phyloP scores from a whole-genome alignment of 2,329 filamentous ascomycete species.

The Colletotrichum australisinense region DNA sequence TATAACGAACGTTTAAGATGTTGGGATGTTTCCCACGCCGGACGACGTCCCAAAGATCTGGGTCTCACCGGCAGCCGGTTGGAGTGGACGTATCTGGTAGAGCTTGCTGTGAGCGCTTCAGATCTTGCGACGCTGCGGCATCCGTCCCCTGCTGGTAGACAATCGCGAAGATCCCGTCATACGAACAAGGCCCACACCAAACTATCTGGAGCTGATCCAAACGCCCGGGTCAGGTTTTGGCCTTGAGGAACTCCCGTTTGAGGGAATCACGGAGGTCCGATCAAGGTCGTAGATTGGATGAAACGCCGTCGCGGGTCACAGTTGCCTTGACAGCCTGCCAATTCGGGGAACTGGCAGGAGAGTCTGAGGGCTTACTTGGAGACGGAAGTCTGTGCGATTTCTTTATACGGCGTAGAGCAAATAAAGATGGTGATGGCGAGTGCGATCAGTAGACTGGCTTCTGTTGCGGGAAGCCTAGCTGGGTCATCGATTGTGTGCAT shows the following conservation, averaged over 20 bases:
- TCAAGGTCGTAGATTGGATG: conserved; percentile 3
- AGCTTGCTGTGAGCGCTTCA: conserved; percentile 10
- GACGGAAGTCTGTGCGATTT: background rate
- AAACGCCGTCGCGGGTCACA: background rate
- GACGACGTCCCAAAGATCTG: background rate
- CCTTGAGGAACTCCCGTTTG: background rate
- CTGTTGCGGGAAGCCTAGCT: background rate
- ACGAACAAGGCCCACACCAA: background rate
- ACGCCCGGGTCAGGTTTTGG: background rate
- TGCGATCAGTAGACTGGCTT: background rate
- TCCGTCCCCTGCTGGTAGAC: background rate
- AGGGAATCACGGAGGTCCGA: conserved; percentile 20
- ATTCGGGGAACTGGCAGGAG: background rate
- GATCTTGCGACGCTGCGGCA: background rate
- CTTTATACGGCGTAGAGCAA: background rate
- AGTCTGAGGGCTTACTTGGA: background rate
- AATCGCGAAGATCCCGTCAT: background rate
- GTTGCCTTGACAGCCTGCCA: background rate
- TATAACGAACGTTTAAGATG: background rate
- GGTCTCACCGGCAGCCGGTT: background rate
- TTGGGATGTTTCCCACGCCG: background rate
- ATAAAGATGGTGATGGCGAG: background rate
- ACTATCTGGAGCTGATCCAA: background rate
- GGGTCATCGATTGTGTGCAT: background rate
- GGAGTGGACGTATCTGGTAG: background rate